These are phyloP conservation scores for Trichoderma koningiopsis DNA, from an alignment of 2,329 filamentous ascomycete species.

Conservation along the genomic window DNA sequence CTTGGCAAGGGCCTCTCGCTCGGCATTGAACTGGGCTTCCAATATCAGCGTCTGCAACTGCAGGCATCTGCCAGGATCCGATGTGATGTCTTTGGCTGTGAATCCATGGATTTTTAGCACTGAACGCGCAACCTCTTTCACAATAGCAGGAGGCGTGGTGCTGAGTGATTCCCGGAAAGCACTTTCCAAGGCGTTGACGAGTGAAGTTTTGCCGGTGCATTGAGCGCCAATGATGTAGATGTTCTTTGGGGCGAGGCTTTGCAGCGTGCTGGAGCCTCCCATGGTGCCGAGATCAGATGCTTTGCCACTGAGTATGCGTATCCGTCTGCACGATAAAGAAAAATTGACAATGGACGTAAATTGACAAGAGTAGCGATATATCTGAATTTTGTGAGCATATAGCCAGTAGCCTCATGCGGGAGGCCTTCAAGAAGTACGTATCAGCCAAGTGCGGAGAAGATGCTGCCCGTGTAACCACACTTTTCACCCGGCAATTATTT, in stretches of 20 bases:
- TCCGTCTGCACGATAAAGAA: no score
- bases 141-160: conserved; percentile 30
- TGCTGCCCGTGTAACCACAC: background rate
- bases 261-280: background rate
- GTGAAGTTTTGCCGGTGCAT: conserved; percentile 49
- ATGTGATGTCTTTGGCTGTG: conserved; percentile 39
- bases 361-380: background rate
- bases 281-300: background rate
- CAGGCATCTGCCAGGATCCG: conserved; percentile 34
- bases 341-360: background rate
- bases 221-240: conserved; percentile 50
- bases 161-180: conserved; percentile 29
- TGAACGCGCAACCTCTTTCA: conserved; percentile 44
- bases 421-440: conserved; percentile 9
- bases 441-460: conserved; percentile 13
- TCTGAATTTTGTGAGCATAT: background rate
- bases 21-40: conserved; percentile 39
- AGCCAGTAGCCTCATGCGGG: background rate
- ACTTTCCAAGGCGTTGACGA: conserved; percentile 40
- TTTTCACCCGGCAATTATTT: background rate
- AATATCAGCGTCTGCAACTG: conserved; percentile 44
- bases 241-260: conserved; percentile 5
- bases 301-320: background rate
- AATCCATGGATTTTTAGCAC: conserved; percentile 40
- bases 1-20: conserved; percentile 30